A percentile compares a stretch with the other conserved stretches of the same genome.
Conservation (phyloP, 352 stramenopile species). For the Paralagenidium karlingii region DNA sequence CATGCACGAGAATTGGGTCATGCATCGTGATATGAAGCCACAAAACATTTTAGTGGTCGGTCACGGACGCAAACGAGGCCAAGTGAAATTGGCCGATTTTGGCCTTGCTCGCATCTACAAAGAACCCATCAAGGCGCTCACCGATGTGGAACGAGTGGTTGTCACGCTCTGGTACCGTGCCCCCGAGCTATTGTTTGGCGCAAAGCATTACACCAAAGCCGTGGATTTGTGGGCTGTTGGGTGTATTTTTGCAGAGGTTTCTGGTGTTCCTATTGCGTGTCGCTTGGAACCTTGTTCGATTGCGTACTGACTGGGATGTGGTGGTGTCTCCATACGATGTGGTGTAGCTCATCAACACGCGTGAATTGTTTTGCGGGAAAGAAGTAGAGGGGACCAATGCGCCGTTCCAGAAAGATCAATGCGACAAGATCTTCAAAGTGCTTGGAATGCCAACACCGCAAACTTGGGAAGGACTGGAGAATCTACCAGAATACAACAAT, state of each 20-base stretch:
- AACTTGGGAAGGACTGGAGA: slow-evolving; percentile 72
- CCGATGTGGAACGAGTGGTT: slow-evolving; percentile 84
- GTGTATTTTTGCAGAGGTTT: slow-evolving; percentile 91
- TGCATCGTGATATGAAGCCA: slow-evolving; percentile 91
- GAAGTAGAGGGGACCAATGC: slow-evolving; percentile 80
- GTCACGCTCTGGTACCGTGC: slow-evolving; percentile 95
- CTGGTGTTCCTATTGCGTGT: slow-evolving; percentile 9
- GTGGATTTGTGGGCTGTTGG: slow-evolving; percentile 96
- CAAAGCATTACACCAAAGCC: slow-evolving; percentile 87
- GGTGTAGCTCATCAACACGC: slow-evolving; percentile 56
- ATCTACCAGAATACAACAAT: slow-evolving; percentile 72
- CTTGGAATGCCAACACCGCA: slow-evolving; percentile 76
- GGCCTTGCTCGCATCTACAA: slow-evolving; percentile 81
- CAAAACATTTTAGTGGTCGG: slow-evolving; percentile 89
- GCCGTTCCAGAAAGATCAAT: slow-evolving; percentile 83
- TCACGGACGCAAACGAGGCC: slow-evolving; percentile 63
- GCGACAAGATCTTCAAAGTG: slow-evolving; percentile 88
- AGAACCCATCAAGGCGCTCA: slow-evolving; percentile 80
- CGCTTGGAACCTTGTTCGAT: slow-evolving; percentile 1
- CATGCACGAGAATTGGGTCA: slow-evolving; percentile 89
- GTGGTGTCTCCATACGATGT: slow-evolving; percentile 3
- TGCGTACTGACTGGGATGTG: not conserved
- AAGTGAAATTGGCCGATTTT: slow-evolving; percentile 83
- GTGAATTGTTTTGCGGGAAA: slow-evolving; percentile 81
- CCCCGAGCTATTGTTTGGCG: slow-evolving; percentile 89